Evolutionary conservation across 23 red algal genomes (phyloP).

Genomic region (Gracilaria caudata): DNA sequence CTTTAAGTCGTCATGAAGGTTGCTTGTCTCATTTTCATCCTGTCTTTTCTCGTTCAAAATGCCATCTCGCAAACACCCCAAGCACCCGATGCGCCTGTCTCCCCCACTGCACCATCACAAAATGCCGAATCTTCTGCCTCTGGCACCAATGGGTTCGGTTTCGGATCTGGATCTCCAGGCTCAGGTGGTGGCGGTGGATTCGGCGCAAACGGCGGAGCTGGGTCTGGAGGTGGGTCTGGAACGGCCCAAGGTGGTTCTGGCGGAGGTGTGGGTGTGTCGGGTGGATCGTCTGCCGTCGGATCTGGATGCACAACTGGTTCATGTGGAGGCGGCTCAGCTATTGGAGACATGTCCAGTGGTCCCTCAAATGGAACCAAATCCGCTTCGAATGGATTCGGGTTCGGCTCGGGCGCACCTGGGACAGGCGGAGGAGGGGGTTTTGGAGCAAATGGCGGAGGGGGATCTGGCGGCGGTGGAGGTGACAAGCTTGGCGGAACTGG

Average conservation of each 20-base stretch:
- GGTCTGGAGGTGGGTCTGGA: conserved; percentile 46
- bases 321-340: conserved; percentile 48
- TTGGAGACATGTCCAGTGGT: conserved; percentile 14
- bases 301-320: conserved; percentile 61
- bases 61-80: conserved; percentile 4
- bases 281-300: conserved; percentile 32
- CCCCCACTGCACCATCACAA: background rate
- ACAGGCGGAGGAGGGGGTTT: conserved; percentile 53
- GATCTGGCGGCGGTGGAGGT: conserved; percentile 46
- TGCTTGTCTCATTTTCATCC: background rate
- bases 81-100: background rate
- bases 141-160: conserved; percentile 51
- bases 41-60: conserved; percentile 12
- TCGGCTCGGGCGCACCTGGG: conserved; percentile 52
- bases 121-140: conserved; percentile 31
- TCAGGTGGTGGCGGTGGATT: conserved; percentile 64
- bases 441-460: conserved; percentile 50
- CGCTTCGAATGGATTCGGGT: conserved; percentile 44
- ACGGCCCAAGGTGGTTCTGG: conserved; percentile 51
- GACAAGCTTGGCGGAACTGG: conserved; percentile 43
- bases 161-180: conserved; percentile 49
- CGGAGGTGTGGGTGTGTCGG: conserved; percentile 42
- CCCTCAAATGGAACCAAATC: background rate
- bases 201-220: conserved; percentile 51
- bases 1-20: background rate